Conservation (phyloP, 176 grass and related monocot genomes). For the Zea mays region DNA sequence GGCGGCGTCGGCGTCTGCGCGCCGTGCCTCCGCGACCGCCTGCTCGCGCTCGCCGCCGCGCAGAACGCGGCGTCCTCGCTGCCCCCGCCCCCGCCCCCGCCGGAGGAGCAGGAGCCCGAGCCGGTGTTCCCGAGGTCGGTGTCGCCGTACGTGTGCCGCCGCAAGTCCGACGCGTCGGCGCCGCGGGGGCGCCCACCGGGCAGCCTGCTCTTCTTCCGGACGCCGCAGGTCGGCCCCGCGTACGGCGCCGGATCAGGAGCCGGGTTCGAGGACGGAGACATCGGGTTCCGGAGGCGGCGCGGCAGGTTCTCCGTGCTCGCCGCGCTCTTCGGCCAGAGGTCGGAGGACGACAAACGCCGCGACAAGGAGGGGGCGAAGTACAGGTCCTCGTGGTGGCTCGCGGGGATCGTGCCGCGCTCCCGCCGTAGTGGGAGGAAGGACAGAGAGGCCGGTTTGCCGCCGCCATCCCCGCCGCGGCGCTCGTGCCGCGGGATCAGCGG, state of each 20-base stretch:
- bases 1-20: conserved; percentile 73
- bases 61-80: conserved; percentile 65
- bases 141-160: conserved; percentile 50
- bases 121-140: conserved; percentile 50
- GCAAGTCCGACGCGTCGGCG: conserved; percentile 42
- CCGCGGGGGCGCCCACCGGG: conserved; percentile 30
- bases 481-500: conserved; percentile 44
- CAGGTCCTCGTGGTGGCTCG: conserved; percentile 63
- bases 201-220: conserved; percentile 62
- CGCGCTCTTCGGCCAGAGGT: conserved; percentile 53
- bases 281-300: conserved; percentile 39
- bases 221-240: conserved; percentile 61
- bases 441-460: neutral
- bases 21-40: conserved; percentile 82
- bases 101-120: neutral
- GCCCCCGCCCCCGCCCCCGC: neutral
- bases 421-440: conserved; percentile 36
- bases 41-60: conserved; percentile 62
- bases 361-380: conserved; percentile 21
- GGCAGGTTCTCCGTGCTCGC: conserved; percentile 51
- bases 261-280: conserved; percentile 42
- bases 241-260: conserved; percentile 18
- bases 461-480: neutral
- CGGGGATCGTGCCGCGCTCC: conserved; percentile 40
- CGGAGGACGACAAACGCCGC: neutral